phyloP scores from a whole-genome alignment of 1,284 basidiomycete genomes.

The Wolfiporia cocos region DNA sequence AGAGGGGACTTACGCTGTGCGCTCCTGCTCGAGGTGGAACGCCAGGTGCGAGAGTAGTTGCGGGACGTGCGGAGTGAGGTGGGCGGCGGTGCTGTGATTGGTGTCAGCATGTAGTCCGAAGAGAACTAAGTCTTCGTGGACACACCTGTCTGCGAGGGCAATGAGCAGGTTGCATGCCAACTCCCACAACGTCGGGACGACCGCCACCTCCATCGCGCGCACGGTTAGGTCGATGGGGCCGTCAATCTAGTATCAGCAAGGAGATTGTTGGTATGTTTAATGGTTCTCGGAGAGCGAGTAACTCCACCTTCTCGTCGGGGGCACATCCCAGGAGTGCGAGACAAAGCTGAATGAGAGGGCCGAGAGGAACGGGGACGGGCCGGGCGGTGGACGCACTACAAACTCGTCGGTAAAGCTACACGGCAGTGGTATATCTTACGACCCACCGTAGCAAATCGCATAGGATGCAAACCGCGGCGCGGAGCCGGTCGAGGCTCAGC shows the following conservation, averaged over 20 bases:
- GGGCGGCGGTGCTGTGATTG: slow-evolving; percentile 38
- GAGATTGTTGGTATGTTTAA: neutral
- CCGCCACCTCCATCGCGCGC: slow-evolving; percentile 47
- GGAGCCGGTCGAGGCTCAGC: slow-evolving; percentile 53
- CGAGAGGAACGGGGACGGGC: slow-evolving; percentile 71
- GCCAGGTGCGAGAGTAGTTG: slow-evolving; percentile 44
- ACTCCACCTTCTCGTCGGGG: slow-evolving; percentile 42
- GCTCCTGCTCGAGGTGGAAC: slow-evolving; percentile 55
- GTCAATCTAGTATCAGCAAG: slow-evolving; percentile 33
- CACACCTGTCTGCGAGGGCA: slow-evolving; percentile 43
- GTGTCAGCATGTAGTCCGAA: neutral
- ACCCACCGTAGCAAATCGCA: slow-evolving; percentile 50
- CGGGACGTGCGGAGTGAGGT: slow-evolving; percentile 46
- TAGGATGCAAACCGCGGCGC: slow-evolving; percentile 46
- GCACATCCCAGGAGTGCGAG: slow-evolving; percentile 51
- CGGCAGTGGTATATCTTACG: too few relatives aligned
- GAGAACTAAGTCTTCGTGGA: neutral
- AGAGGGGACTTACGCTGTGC: slow-evolving; percentile 47
- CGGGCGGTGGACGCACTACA: slow-evolving; percentile 52
- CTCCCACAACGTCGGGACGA: slow-evolving; percentile 47
- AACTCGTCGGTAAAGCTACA: neutral
- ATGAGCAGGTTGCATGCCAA: slow-evolving; percentile 46
- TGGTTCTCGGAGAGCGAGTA: neutral
- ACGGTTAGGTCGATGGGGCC: slow-evolving; percentile 42
- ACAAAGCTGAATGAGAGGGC: slow-evolving; percentile 46